phyloP scores from a whole-genome alignment of 129 eudicot species.

The Silybum marianum region DNA sequence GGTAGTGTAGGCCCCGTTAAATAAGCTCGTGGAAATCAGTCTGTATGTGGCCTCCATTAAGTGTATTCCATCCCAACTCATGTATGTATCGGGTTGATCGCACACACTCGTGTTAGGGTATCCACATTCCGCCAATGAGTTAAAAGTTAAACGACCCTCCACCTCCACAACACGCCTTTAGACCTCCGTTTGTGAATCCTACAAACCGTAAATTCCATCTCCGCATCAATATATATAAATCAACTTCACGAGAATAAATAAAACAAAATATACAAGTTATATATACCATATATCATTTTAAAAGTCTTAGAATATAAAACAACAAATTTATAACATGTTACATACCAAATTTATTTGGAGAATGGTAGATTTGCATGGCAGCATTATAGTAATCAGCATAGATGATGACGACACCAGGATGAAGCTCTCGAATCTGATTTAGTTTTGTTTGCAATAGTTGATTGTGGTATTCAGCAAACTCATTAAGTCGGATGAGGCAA shows the following conservation, averaged over 20 bases:
- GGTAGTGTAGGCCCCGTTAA: slow-evolving; percentile 19
- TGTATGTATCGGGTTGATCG: slow-evolving; percentile 26
- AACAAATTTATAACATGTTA: not conserved
- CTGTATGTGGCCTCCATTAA: slow-evolving; percentile 18
- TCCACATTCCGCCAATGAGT: slow-evolving; percentile 8
- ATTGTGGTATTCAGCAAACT: slow-evolving; percentile 20
- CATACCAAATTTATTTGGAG: slow-evolving; percentile 3
- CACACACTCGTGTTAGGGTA: slow-evolving; percentile 13
- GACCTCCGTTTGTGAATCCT: slow-evolving; percentile 20
- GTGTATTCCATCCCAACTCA: slow-evolving; percentile 35
- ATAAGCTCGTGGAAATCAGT: slow-evolving; percentile 20
- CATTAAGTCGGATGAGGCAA: not conserved
- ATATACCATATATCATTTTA: too few species aligned
- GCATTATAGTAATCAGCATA: slow-evolving; percentile 39
- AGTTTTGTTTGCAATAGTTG: slow-evolving; percentile 11
- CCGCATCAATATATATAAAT: not conserved
- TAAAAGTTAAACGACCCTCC: slow-evolving; percentile 19
- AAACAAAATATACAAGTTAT: not conserved
- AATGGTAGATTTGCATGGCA: not conserved
- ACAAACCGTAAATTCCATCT: slow-evolving; percentile 10
- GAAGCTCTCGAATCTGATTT: not conserved
- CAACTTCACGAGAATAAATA: too few species aligned
- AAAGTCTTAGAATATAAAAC: not conserved
- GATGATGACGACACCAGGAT: not conserved
- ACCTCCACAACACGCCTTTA: slow-evolving; percentile 33